phyloP scores from a whole-genome alignment of 257 asterid genomes.

The Solanum tarapatanum region DNA sequence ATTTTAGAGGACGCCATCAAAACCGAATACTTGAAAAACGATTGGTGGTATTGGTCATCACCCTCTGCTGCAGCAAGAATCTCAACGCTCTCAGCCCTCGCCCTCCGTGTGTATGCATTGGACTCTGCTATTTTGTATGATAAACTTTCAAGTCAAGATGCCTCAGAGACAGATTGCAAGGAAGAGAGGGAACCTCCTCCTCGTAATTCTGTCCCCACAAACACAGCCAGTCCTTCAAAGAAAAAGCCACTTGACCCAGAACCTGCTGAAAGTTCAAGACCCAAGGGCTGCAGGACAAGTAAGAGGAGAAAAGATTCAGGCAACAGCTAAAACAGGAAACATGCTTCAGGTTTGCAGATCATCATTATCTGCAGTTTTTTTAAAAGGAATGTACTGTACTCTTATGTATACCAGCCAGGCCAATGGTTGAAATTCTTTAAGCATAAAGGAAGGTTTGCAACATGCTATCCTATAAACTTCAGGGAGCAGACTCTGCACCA shows the following conservation, averaged over 20 bases:
- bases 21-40: slow-evolving; percentile 46
- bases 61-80: slow-evolving; percentile 80
- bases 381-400: background rate
- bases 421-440: background rate
- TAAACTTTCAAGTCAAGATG: slow-evolving; percentile 27
- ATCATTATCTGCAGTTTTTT: background rate
- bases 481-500: background rate
- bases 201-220: slow-evolving; percentile 15
- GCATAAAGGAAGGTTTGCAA: background rate
- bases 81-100: slow-evolving; percentile 64
- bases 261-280: slow-evolving; percentile 51
- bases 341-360: background rate
- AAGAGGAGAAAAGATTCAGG: slow-evolving; percentile 48
- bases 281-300: slow-evolving; percentile 55
- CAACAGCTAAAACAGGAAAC: slow-evolving; percentile 10
- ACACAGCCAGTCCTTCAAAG: slow-evolving; percentile 33
- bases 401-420: background rate
- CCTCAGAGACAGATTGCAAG: slow-evolving; percentile 18
- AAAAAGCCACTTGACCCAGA: slow-evolving; percentile 46
- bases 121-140: slow-evolving; percentile 78
- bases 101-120: slow-evolving; percentile 66
- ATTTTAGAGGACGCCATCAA: slow-evolving; percentile 70
- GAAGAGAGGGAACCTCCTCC: slow-evolving; percentile 34
- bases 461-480: background rate
- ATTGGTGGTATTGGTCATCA: slow-evolving; percentile 98